Conservation (phyloP, 2,329 filamentous ascomycete species). For the Blastomyces emzantsi region DNA sequence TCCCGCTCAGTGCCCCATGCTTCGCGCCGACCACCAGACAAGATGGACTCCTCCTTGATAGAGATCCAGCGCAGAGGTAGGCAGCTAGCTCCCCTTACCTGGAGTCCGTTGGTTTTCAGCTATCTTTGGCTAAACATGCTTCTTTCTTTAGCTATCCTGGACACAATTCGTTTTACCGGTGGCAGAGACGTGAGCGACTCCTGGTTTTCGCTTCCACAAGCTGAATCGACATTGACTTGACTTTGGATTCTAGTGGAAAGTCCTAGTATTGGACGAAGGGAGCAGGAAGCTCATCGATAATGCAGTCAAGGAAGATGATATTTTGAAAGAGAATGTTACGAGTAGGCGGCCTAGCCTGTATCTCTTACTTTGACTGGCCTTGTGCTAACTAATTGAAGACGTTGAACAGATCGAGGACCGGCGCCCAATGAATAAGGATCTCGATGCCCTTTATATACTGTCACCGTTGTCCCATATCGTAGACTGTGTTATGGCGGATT, state of each 20-base stretch:
- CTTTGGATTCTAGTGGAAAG: conserved; percentile 68
- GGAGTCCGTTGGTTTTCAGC: neutral
- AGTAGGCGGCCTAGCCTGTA: conserved; percentile 49
- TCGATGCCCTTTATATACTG: conserved; percentile 91
- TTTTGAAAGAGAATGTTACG: conserved; percentile 91
- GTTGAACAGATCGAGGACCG: conserved; percentile 89
- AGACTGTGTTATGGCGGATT: conserved; percentile 87
- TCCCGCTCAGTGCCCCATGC: conserved; percentile 17
- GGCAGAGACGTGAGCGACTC: conserved; percentile 59
- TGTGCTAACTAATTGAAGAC: conserved; percentile 46
- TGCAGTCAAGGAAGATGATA: conserved; percentile 88
- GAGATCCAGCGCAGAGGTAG: conserved; percentile 71
- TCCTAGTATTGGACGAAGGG: conserved; percentile 76
- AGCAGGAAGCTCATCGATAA: conserved; percentile 84
- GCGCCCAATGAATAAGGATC: conserved; percentile 71
- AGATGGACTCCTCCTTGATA: conserved; percentile 76
- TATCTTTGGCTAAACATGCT: neutral
- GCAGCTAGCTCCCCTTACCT: conserved; percentile 22
- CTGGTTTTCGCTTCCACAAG: conserved; percentile 18
- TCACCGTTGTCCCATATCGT: conserved; percentile 80
- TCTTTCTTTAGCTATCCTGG: conserved; percentile 53
- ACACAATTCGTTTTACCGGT: conserved; percentile 67
- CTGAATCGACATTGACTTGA: conserved; percentile 21
- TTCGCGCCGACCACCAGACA: conserved; percentile 37
- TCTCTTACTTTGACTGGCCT: conserved; percentile 13